Evolutionary conservation across 441 rosid genomes (phyloP), one percentile per base, ranked within the genome.

Genomic region (Melastoma candidum): DNA sequence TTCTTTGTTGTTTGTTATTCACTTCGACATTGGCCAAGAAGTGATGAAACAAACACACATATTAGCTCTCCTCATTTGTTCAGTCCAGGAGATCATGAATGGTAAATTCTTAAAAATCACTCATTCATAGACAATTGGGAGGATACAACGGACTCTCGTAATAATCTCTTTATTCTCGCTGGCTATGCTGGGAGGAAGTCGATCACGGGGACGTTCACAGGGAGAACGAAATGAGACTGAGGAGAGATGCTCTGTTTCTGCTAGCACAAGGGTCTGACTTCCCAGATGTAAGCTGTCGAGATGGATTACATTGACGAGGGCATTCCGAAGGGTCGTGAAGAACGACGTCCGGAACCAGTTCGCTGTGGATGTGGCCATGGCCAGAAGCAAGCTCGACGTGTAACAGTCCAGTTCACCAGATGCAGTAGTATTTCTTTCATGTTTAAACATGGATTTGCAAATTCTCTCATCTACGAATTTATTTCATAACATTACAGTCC

Each of bases 201-300:
- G 25, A 80, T 83, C 47, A 70, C 82, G 0, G 90, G 86, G 53
- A 80, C 81, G 53, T 83, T 83, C 11, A 70, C 80, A 10, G 90
- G 90, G 39, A 80, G 86, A 73, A 74, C 76, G n/a, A 83, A 74
- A 65, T 17, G 80, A 76, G 47, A 72, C 59, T 12, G 63, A 70
- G 71, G 22, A 17, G 75, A 76, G 14, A 70, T 72, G 80, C 73
- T 76, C 4, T 54, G 54, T 2, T 70, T 76, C 71, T 76, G 73
- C 53, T 43, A 57, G 47, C 59, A 70, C 2, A 67, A 69, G 56
- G 65, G 44, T 45, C 3, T 76, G 49, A 57, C 47, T 10, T 72
- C 80, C 26, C 69, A 54, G 61, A 72, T 76, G 57, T 77, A 76
- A 47, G 66, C 72, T 52, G 47, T 72, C 12, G 69, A 72, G 61